Base-by-base conservation (phyloP, 352 stramenopile species). In the Ochromonadaceae sp. region DNA sequence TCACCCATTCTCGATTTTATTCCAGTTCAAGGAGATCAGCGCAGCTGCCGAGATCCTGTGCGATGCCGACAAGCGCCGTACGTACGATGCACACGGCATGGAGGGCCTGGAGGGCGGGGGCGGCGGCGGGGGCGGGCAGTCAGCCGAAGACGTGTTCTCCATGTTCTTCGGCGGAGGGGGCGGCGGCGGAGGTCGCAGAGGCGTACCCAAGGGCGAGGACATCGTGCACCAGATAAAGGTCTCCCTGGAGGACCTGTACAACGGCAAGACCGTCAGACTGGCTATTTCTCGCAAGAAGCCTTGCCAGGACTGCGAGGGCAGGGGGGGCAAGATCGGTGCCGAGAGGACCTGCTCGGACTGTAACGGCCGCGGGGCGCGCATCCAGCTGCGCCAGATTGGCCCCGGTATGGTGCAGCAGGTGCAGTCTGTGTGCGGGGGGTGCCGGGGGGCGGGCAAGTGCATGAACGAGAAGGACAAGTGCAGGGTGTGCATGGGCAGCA, bases 361-460 rank as follows among this genome's bases (percentile, higher is more conserved):
- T 75, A 83, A 93, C 59, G 93, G 93, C 40, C 89, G 91, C 48
- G 92, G 91, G 47, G 73, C 81, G 35, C 86, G 94, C 68, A 82
- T 98, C 67, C 87, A 96, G 74, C 76, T 97, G 41, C 84, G 91
- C 44, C 92, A 98, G 77, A 95, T 98, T 60, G 92, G 85, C 26
- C 88, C 89, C 3, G 92, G 91, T 28, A 98, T 99, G 91, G 88
- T 98, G 50, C 90, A 96, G 69, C 92, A 98, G 78, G 89, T 97
- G 73, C 92, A 98, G 76, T 85, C 82, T 55, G 73, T 85, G 26
- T 99, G 93, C 71, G 76, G 84, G 28, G 74, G 81, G 61, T 99
- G 93, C 76, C 81, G 82, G 48, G 91, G 91, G 12, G 81, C 95
- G 73, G 92, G 92, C 25, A 90, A 93, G 72, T 87, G 78, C 53